Base-by-base conservation (phyloP, 2,329 filamentous ascomycete species). In the Ceratocystis harringtonii region DNA sequence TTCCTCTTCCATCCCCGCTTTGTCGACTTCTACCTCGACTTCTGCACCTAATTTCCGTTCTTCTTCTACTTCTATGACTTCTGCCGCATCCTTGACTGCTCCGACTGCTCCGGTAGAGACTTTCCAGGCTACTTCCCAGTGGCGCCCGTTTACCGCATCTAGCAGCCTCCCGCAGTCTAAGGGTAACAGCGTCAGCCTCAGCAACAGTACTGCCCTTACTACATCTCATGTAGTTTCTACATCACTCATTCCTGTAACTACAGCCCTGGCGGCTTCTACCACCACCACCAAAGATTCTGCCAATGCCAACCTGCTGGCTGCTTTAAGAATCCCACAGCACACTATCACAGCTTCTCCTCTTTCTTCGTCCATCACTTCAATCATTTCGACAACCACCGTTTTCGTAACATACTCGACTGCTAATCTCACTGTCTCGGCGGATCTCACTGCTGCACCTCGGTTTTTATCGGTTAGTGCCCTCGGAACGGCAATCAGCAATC, bases 351-450 rank as follows among this genome's bases (percentile, higher is more conserved):
- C 60, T 6, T 45, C 41, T 3, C 43, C 19, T 41, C 60, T 48
- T 3, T 43, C 62, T 61, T 55, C 62, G 8, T 41, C 57, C 12
- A 52, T 45, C 61, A 55, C 55, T 8, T 25, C 44, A 22, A 45
- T 36, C 12, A 32, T 45, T 28, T 44, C 52, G 17, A 43, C 55
- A 25, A 61, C 48, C n/a, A 64, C 62, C 32, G 50, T 64, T 19
- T 64, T 58, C 36, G 62, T 64, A 25, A 64, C 62, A 32, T 22
- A 57, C 17, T 58, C 62, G n/a, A 28, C 61, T 25, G 61, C 60
- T 17, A 63, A 58, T 32, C 48, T 66, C 32, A 63, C 65, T 25
- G 17, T 36, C 15, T 30, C 60, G 4, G 50, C 61, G 2, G 22
- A 48, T 17, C 48, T 45, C 25, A 45, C 55, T 36, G 25, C 28